phyloP scores from a whole-genome alignment of 1,139 yeast genomes.

The Ashbya aceris region DNA sequence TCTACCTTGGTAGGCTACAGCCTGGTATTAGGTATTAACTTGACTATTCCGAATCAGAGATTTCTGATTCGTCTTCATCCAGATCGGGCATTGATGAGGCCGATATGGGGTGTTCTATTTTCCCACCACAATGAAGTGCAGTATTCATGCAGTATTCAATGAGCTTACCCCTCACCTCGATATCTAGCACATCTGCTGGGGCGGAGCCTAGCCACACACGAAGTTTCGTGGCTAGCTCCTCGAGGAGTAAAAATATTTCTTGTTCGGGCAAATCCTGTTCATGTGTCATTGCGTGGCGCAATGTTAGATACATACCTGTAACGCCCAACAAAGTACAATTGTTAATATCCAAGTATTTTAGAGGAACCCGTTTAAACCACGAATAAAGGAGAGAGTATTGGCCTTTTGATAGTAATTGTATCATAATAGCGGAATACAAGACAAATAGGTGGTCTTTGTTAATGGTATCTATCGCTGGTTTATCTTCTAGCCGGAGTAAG shows the following conservation, averaged over 20 bases:
- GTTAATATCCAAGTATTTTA: constrained; percentile 13
- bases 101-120: background rate
- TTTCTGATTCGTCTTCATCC: background rate
- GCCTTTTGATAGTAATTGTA: constrained; percentile 20
- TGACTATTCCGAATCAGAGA: too few species aligned
- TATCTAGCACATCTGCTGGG: constrained; percentile 21
- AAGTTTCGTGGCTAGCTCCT: constrained; percentile 24
- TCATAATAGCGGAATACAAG: constrained; percentile 26
- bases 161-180: constrained; percentile 26
- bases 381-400: constrained; percentile 18
- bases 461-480: constrained; percentile 7
- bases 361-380: constrained; percentile 22
- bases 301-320: constrained; percentile 23
- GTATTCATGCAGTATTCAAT: constrained; percentile 29
- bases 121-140: constrained; percentile 12
- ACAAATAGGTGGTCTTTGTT: constrained; percentile 24
- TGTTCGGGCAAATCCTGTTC: constrained; percentile 11
- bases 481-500: constrained; percentile 14
- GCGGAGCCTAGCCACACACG: constrained; percentile 31
- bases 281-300: constrained; percentile 13
- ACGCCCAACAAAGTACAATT: constrained; percentile 22
- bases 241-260: constrained; percentile 17
- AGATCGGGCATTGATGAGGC: background rate
- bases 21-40: too few species aligned
- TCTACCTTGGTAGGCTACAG: too few species aligned